phyloP scores from a whole-genome alignment of 192 early-diverging fungal species.

The Backusella psychrophila region DNA sequence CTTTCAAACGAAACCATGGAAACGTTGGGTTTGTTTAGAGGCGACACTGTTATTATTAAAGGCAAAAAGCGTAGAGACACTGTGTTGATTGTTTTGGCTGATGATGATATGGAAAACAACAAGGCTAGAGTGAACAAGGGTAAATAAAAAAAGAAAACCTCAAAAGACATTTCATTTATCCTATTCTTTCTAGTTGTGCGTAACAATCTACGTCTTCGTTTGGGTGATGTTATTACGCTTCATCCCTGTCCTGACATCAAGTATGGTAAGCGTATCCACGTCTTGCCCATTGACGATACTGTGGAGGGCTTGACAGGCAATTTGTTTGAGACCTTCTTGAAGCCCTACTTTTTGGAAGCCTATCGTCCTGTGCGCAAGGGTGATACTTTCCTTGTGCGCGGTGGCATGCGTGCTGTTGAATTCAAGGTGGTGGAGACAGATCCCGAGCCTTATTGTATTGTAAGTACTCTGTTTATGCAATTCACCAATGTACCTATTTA shows the following conservation, averaged over 20 bases:
- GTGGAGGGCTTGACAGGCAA: conserved; percentile 97
- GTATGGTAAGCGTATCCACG: conserved; percentile 95
- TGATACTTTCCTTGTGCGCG: conserved; percentile 91
- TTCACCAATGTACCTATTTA: neutral
- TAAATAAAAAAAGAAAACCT: conserved; percentile 19
- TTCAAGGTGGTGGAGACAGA: conserved; percentile 98
- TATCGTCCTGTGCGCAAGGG: conserved; percentile 96
- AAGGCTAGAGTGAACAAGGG: conserved; percentile 93
- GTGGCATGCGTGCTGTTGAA: conserved; percentile 96
- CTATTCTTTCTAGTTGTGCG: conserved; percentile 66
- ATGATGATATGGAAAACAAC: conserved; percentile 88
- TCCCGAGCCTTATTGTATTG: conserved; percentile 95
- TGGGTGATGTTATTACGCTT: conserved; percentile 95
- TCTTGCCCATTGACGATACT: conserved; percentile 97
- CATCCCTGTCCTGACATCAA: conserved; percentile 97
- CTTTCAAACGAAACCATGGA: conserved; percentile 94
- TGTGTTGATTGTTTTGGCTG: conserved; percentile 89
- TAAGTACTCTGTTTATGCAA: conserved; percentile 42
- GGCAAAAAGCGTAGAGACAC: conserved; percentile 99
- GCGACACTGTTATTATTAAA: conserved; percentile 94
- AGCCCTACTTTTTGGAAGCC: conserved; percentile 98
- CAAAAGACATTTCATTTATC: no score
- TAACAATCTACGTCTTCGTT: conserved; percentile 90
- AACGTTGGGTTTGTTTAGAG: conserved; percentile 87
- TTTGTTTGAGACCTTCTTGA: conserved; percentile 96